Conservation (phyloP, 2,329 filamentous ascomycete species). For the Neobulgaria alba region DNA sequence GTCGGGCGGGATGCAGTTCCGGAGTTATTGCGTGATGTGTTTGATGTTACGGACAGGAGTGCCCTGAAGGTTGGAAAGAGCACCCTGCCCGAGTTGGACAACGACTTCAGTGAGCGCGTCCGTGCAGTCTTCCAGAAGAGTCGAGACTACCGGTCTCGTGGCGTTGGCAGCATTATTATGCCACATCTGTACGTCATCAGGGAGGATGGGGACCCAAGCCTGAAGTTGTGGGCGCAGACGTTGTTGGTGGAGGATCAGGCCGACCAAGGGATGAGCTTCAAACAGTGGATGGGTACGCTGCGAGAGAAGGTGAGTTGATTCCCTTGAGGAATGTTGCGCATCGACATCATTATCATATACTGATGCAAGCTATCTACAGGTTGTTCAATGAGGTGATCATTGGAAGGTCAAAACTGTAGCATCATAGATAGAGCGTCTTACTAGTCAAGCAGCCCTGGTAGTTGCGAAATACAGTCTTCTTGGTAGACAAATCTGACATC, state of each 20-base stretch:
- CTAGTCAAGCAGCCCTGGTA: slow-evolving; percentile 3
- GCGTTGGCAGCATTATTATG: slow-evolving; percentile 86
- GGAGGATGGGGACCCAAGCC: slow-evolving; percentile 89
- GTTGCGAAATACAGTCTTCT: slow-evolving; percentile 12
- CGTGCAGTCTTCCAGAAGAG: slow-evolving; percentile 88
- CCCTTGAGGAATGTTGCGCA: slow-evolving; percentile 1
- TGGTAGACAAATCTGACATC: too few relatives aligned
- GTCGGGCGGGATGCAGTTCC: slow-evolving; percentile 87
- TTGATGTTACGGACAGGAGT: slow-evolving; percentile 74
- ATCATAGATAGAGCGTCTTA: slow-evolving; percentile 17
- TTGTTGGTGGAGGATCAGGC: slow-evolving; percentile 89
- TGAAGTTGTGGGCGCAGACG: slow-evolving; percentile 96
- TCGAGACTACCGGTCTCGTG: slow-evolving; percentile 74
- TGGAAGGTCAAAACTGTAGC: slow-evolving; percentile 12
- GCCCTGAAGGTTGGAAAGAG: slow-evolving; percentile 89
- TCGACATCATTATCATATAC: slow-evolving; percentile 18
- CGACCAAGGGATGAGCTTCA: slow-evolving; percentile 85
- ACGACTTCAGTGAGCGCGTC: slow-evolving; percentile 93
- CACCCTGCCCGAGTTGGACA: slow-evolving; percentile 76
- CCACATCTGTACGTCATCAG: slow-evolving; percentile 89
- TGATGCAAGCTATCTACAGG: slow-evolving; percentile 21
- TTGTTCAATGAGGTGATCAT: slow-evolving; percentile 21
- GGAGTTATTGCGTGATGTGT: slow-evolving; percentile 81
- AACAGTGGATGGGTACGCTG: slow-evolving; percentile 85
- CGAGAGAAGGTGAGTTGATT: slow-evolving; percentile 75